Conservation (phyloP, 2,329 filamentous ascomycete genomes). For the Paecilomyces formosus region DNA sequence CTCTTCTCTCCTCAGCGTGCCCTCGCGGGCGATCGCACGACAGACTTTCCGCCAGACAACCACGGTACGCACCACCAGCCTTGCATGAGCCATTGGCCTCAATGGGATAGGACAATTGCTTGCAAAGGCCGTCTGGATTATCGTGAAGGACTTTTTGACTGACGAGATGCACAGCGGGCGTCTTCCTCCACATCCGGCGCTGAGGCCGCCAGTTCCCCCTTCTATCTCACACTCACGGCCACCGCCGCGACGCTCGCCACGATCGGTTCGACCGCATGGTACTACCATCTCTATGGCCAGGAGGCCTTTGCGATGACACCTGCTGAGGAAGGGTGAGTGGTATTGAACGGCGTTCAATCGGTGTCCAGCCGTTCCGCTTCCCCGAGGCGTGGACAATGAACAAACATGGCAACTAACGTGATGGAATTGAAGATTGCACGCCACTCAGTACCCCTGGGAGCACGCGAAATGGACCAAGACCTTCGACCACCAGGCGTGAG, state of each 20-base stretch:
- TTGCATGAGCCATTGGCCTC: slow-evolving; percentile 21
- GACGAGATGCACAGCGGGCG: slow-evolving; percentile 45
- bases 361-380: slow-evolving; percentile 8
- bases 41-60: slow-evolving; percentile 64
- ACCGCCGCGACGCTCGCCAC: slow-evolving; percentile 79
- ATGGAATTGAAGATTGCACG: slow-evolving; percentile 63
- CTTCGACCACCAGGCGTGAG: slow-evolving; percentile 94
- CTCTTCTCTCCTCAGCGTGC: slow-evolving; percentile 82
- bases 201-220: slow-evolving; percentile 65
- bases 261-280: slow-evolving; percentile 88
- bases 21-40: slow-evolving; percentile 71
- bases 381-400: slow-evolving; percentile 14
- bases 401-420: slow-evolving; percentile 20
- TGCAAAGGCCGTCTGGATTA: slow-evolving; percentile 12
- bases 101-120: slow-evolving; percentile 20
- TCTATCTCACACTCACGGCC: slow-evolving; percentile 79
- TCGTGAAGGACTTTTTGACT: slow-evolving; percentile 24
- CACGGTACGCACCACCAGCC: slow-evolving; percentile 59
- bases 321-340: slow-evolving; percentile 93
- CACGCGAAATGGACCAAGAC: slow-evolving; percentile 89
- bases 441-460: slow-evolving; percentile 91
- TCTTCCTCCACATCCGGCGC: slow-evolving; percentile 65
- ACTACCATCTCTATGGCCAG: slow-evolving; percentile 91
- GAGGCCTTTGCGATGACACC: slow-evolving; percentile 83
- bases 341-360: slow-evolving; percentile 9